These are phyloP conservation scores for Crepidotus variabilis DNA, from an alignment of 768 basidiomycete genomes.

Conservation along the genomic window DNA sequence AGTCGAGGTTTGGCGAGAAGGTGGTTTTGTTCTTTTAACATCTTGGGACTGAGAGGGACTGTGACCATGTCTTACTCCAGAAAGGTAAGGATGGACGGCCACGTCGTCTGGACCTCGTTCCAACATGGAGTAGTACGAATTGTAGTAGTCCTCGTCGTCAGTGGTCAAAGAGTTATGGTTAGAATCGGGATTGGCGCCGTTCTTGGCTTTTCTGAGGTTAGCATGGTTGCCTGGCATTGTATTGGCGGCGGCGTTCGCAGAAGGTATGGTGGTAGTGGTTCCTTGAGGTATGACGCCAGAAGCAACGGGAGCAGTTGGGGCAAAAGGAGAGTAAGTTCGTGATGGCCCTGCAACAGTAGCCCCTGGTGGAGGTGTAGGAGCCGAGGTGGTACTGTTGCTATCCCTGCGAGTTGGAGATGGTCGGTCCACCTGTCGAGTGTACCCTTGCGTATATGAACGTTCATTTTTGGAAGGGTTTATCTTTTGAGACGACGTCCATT, in stretches of 20 bases:
- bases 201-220: not conserved
- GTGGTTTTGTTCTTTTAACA: not conserved
- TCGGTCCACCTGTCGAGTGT: not conserved
- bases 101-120: constrained; percentile 4
- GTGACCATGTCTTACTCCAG: not conserved
- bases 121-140: constrained; percentile 32
- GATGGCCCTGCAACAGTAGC: not conserved
- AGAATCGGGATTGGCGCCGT: not conserved
- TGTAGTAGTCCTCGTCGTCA: constrained; percentile 45
- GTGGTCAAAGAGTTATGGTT: constrained; percentile 2
- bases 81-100: constrained; percentile 2
- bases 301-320: not conserved
- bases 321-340: not conserved
- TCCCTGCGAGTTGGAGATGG: not conserved
- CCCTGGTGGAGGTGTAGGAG: constrained; percentile 4
- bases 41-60: not conserved
- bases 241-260: too few relatives aligned
- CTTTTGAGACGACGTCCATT: not conserved
- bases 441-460: not conserved
- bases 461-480: not conserved
- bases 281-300: not conserved
- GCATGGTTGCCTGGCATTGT: not conserved
- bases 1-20: constrained; percentile 20
- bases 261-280: not conserved
- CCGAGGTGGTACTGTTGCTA: not conserved